Conservation (phyloP, 306 rosid genomes). For the Pyrus pyrifolia region DNA sequence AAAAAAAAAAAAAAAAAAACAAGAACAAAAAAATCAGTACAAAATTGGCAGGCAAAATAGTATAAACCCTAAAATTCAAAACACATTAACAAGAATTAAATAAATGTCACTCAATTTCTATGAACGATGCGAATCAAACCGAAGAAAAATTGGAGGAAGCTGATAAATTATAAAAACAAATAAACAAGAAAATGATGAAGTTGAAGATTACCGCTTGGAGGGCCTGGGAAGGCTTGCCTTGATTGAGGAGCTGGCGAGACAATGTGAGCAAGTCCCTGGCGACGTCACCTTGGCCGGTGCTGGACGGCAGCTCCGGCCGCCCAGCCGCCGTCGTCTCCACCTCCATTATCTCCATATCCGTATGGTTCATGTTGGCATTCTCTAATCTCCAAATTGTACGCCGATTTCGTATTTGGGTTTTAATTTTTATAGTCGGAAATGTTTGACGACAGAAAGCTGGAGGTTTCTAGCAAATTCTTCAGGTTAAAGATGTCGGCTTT, state of each 20-base stretch:
- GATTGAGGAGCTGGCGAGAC: constrained; percentile 71
- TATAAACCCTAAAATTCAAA: constrained; percentile 7
- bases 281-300: constrained; percentile 24
- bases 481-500: not conserved
- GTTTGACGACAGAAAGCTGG: not conserved
- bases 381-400: not conserved
- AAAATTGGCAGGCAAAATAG: not conserved
- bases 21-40: not conserved
- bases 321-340: not conserved
- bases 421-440: not conserved
- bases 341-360: constrained; percentile 31
- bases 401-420: not conserved
- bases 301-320: constrained; percentile 14
- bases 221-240: constrained; percentile 89
- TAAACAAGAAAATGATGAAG: not conserved
- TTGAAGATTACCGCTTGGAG: constrained; percentile 65
- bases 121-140: not conserved
- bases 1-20: too few species aligned
- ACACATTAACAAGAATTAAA: not conserved
- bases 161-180: not conserved
- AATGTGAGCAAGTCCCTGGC: constrained; percentile 58
- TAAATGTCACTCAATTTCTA: not conserved
- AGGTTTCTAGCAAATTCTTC: constrained; percentile 26
- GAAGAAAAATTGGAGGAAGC: not conserved
- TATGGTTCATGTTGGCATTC: constrained; percentile 26